phyloP scores from a whole-genome alignment of 1,284 basidiomycete genomes.

The Ceratobasidium sp. region DNA sequence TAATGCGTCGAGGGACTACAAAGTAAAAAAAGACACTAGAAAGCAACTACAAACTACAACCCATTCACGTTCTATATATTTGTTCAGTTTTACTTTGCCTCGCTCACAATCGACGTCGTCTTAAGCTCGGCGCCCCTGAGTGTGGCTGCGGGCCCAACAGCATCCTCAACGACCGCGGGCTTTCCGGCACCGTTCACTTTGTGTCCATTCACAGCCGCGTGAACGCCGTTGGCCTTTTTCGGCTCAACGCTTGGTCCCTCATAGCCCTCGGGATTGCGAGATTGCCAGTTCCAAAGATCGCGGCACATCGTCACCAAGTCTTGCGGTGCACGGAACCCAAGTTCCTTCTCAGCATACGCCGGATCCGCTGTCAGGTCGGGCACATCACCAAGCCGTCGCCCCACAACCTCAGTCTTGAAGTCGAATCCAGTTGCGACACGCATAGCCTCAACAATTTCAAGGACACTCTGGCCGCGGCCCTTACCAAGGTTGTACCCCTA shows the following conservation, averaged over 20 bases:
- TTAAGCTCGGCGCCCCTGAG: conserved; percentile 30
- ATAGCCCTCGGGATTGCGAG: conserved; percentile 84
- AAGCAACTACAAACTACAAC: conserved; percentile 14
- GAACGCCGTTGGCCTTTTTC: conserved; percentile 30
- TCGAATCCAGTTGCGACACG: conserved; percentile 88
- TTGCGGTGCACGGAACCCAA: conserved; percentile 90
- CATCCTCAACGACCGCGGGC: conserved; percentile 25
- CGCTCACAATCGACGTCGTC: conserved; percentile 29
- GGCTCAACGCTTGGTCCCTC: conserved; percentile 46
- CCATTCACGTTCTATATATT: conserved; percentile 27
- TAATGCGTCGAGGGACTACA: conserved; percentile 23
- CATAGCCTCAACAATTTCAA: conserved; percentile 98
- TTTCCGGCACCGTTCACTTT: conserved; percentile 2
- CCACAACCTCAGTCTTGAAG: conserved; percentile 91
- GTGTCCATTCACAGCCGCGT: conserved; percentile 22
- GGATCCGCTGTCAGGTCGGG: conserved; percentile 98
- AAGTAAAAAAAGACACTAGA: conserved; percentile 11
- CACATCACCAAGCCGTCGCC: conserved; percentile 93
- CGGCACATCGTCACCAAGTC: conserved; percentile 90
- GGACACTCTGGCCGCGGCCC: conserved; percentile 91
- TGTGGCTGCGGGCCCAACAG: conserved; percentile 17
- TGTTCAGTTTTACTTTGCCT: conserved; percentile 16
- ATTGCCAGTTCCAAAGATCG: conserved; percentile 95
- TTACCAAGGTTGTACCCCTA: conserved; percentile 93
- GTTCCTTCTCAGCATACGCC: conserved; percentile 89